Evolutionary conservation across 352 stramenopile genomes (phyloP).

Genomic region (Globisporangium perplexum): DNA sequence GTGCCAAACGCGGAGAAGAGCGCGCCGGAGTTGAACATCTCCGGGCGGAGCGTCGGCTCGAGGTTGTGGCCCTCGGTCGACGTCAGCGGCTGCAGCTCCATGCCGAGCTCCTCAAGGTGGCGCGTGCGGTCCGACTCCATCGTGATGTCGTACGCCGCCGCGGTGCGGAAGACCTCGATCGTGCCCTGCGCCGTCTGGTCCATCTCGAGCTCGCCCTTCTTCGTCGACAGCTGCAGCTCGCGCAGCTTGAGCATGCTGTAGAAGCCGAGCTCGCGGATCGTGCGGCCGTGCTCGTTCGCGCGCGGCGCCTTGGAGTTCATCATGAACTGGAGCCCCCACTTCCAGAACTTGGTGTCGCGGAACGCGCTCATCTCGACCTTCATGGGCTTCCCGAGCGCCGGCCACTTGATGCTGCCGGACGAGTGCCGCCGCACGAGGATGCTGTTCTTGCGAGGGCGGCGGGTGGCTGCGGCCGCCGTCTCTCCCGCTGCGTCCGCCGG

Average conservation of each 20-base stretch:
- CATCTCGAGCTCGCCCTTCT: conserved; percentile 83
- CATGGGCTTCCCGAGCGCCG: conserved; percentile 60
- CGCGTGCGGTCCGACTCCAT: conserved; percentile 64
- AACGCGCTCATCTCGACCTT: conserved; percentile 82
- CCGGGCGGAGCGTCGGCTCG: conserved; percentile 50
- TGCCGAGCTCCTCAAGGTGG: conserved; percentile 69
- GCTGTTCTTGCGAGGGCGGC: conserved; percentile 13
- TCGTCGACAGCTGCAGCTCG: conserved; percentile 67
- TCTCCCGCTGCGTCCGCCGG: conserved; percentile 29
- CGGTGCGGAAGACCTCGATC: conserved; percentile 67
- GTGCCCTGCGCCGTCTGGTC: conserved; percentile 82
- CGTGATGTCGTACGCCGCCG: conserved; percentile 54
- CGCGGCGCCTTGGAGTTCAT: conserved; percentile 72
- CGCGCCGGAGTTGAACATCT: conserved; percentile 58
- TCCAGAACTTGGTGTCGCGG: conserved; percentile 80
- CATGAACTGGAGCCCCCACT: conserved; percentile 83
- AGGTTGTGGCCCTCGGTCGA: conserved; percentile 49
- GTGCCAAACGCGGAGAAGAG: conserved; percentile 79
- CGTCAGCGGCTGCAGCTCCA: conserved; percentile 70
- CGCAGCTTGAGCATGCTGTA: conserved; percentile 85
- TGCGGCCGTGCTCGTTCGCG: conserved; percentile 73
- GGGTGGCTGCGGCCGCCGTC: conserved; percentile 1
- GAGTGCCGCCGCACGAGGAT: conserved; percentile 10
- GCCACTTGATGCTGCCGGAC: conserved; percentile 25
- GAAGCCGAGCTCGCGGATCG: conserved; percentile 78